Percentiles rank a stretch among this genome's conserved stretches.
Conservation (phyloP, 805 yeast species). For the Jamesozyma hellenica region DNA sequence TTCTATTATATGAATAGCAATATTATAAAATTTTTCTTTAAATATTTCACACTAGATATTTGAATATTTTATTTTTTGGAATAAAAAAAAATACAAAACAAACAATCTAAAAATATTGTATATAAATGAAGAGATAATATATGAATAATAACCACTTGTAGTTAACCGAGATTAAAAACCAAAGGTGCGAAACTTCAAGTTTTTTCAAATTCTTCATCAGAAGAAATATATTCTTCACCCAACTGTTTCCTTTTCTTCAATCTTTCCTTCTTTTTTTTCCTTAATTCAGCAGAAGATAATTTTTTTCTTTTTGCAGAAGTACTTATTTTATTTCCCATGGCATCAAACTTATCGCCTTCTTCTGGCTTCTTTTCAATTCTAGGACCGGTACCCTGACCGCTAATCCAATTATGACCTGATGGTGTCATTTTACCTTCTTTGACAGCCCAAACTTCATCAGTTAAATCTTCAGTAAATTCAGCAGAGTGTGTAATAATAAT, state of each 20-base stretch:
- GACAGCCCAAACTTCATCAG: conserved; percentile 99
- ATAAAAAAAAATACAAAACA: no score
- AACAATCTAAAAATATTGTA: no score
- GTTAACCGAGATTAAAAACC: background rate
- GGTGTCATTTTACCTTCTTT: conserved; percentile 95
- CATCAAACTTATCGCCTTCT: conserved; percentile 95
- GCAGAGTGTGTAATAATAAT: conserved; percentile 98
- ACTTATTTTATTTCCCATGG: conserved; percentile 98
- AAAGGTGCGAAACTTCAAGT: background rate
- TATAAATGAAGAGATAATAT: background rate
- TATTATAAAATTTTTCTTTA: no score
- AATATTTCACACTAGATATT: no score
- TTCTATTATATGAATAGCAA: no score
- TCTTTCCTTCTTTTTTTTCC: conserved; percentile 99
- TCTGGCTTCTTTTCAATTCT: conserved; percentile 87
- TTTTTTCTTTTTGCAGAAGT: conserved; percentile 85
- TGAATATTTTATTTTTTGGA: no score
- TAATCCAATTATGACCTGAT: conserved; percentile 99
- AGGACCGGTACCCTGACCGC: conserved; percentile 99
- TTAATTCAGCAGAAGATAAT: conserved; percentile 89
- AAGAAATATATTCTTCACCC: conserved; percentile 96
- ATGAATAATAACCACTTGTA: background rate
- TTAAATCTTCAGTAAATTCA: conserved; percentile 94
- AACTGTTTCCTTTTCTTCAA: conserved; percentile 98
- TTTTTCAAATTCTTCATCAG: conserved; percentile 63